A percentile compares a stretch with the other conserved stretches of the same genome.
Evolutionary conservation across 495 filamentous ascomycete genomes (phyloP).

Genomic region (Aspergillus bertholletiae): DNA sequence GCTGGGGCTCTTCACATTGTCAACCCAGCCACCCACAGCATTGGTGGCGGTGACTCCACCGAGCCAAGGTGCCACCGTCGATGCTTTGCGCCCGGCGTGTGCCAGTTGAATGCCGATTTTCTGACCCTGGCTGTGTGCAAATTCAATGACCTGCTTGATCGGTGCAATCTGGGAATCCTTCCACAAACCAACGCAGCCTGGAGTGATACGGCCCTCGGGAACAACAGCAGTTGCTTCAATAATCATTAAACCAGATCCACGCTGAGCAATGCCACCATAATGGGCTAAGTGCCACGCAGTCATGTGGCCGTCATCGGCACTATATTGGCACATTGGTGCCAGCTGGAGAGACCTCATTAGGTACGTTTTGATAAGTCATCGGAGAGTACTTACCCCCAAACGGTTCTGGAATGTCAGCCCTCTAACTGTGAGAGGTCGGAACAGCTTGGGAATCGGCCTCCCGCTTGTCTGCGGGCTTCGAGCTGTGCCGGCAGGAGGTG

Average conservation of each 20-base stretch:
- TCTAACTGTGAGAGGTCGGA: constrained; percentile 53
- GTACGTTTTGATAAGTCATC: neutral
- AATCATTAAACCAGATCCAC: constrained; percentile 63
- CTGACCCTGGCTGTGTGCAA: constrained; percentile 67
- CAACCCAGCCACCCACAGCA: constrained; percentile 59
- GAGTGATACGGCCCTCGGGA: constrained; percentile 71
- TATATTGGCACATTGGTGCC: constrained; percentile 67
- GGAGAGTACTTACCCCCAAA: constrained; percentile 38
- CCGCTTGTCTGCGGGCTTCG: constrained; percentile 47
- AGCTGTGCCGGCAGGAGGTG: constrained; percentile 57
- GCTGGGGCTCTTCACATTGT: constrained; percentile 51
- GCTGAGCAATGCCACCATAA: constrained; percentile 53
- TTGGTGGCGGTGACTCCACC: constrained; percentile 41
- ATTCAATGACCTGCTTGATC: constrained; percentile 58
- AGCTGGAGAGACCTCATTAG: constrained; percentile 17
- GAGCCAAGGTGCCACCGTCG: constrained; percentile 66
- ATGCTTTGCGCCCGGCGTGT: constrained; percentile 74
- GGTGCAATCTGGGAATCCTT: constrained; percentile 64
- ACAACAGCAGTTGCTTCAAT: constrained; percentile 70
- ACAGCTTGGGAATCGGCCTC: constrained; percentile 57
- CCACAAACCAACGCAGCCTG: constrained; percentile 68
- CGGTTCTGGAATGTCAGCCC: constrained; percentile 51
- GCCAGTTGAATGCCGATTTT: constrained; percentile 71
- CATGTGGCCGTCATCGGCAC: constrained; percentile 56
- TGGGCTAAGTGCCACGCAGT: constrained; percentile 60